phyloP scores from a whole-genome alignment of 2,329 filamentous ascomycete genomes.

The Fusarium transvaalense region DNA sequence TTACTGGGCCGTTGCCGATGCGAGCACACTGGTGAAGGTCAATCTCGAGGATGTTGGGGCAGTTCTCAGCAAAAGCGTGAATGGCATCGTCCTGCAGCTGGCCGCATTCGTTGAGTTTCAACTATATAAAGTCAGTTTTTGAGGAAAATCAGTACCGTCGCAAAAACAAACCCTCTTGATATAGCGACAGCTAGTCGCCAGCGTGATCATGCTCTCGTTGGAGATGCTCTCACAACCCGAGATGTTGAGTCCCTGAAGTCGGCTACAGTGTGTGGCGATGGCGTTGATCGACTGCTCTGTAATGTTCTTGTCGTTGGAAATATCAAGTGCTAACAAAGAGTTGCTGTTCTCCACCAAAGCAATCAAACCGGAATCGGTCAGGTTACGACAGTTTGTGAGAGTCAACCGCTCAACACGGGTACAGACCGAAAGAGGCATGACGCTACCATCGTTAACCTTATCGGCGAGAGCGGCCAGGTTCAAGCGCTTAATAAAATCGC shows the following conservation, averaged over 20 bases:
- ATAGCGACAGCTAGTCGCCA: conserved; percentile 85
- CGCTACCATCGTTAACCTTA: conserved; percentile 87
- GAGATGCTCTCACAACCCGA: conserved; percentile 87
- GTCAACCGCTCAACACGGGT: conserved; percentile 93
- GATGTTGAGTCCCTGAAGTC: conserved; percentile 93
- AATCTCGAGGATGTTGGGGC: conserved; percentile 94
- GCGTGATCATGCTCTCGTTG: conserved; percentile 83
- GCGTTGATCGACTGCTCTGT: conserved; percentile 83
- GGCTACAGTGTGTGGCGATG: conserved; percentile 83
- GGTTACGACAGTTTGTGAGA: conserved; percentile 85
- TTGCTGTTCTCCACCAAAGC: conserved; percentile 82
- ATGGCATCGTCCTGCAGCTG: conserved; percentile 87
- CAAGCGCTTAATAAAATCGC: conserved; percentile 89
- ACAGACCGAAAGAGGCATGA: conserved; percentile 84
- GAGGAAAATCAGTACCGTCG: not conserved
- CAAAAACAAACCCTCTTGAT: conserved; percentile 79
- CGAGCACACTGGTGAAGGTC: conserved; percentile 88
- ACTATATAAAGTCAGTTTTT: conserved; percentile 58
- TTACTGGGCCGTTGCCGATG: conserved; percentile 86
- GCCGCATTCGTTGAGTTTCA: conserved; percentile 94
- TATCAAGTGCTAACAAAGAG: conserved; percentile 88
- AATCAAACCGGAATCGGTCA: conserved; percentile 87
- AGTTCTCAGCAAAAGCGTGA: conserved; percentile 86
- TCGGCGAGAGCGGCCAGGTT: conserved; percentile 85
- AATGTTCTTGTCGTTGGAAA: conserved; percentile 86